Conservation (phyloP, 495 filamentous ascomycete species). For the Penicillium daleae region DNA sequence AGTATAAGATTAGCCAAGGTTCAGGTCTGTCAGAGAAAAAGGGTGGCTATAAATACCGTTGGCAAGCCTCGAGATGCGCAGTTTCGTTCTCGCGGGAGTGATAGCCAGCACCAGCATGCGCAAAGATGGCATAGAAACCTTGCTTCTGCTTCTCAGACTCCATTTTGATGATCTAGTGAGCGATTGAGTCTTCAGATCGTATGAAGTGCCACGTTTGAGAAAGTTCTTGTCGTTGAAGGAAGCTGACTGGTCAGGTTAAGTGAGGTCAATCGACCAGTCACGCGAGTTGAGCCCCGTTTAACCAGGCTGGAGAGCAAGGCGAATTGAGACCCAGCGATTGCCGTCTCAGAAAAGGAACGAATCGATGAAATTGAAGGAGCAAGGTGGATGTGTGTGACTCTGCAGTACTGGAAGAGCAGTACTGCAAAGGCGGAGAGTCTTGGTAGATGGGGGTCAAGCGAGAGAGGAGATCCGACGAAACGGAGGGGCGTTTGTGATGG, state of each 20-base stretch:
- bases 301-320: not conserved
- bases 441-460: constrained; percentile 10
- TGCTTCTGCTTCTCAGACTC: constrained; percentile 35
- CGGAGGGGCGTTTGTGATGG: not conserved
- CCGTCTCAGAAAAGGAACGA: not conserved
- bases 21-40: not conserved
- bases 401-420: constrained; percentile 4
- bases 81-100: constrained; percentile 84
- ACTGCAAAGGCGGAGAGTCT: constrained; percentile 4
- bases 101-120: constrained; percentile 96
- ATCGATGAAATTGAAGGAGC: too few relatives aligned
- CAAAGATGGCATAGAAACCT: constrained; percentile 74
- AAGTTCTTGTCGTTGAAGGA: not conserved
- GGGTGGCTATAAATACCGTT: constrained; percentile 64
- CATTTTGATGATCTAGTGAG: constrained; percentile 27
- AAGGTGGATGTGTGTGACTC: not conserved
- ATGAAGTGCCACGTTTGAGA: not conserved
- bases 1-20: not conserved
- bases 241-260: not conserved
- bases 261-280: not conserved
- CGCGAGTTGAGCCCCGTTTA: not conserved
- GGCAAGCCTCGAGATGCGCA: constrained; percentile 81
- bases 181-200: not conserved
- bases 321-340: not conserved
- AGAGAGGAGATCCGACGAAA: constrained; percentile 8